Evolutionary conservation across 31 red algal genomes (phyloP).

Genomic region (Porphyra umbilicalis): DNA sequence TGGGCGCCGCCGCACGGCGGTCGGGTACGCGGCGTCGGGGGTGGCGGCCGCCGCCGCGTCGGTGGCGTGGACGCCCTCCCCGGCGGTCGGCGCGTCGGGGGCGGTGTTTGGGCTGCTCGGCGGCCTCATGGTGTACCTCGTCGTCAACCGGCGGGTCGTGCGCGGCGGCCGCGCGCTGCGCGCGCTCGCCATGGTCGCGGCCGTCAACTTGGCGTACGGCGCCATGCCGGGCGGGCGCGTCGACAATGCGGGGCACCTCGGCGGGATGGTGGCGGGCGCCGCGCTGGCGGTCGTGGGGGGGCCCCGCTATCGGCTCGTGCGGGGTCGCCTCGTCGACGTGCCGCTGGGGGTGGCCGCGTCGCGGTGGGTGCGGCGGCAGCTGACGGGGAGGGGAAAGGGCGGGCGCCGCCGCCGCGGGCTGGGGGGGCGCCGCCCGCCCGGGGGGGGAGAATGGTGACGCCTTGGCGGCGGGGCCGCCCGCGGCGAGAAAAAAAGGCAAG

Average conservation of each 20-base stretch:
- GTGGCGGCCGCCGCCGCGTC: conserved; percentile 59
- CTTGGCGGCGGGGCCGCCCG: neutral
- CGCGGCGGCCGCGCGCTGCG: conserved; percentile 11
- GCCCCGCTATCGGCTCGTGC: conserved; percentile 18
- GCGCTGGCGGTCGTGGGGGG: conserved; percentile 63
- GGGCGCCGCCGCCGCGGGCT: neutral
- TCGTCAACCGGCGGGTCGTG: conserved; percentile 18
- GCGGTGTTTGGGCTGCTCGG: conserved; percentile 96
- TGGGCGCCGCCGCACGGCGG: conserved; percentile 62
- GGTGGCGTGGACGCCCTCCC: conserved; percentile 53
- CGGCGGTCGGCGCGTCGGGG: conserved; percentile 86
- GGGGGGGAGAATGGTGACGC: neutral
- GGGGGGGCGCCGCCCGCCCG: neutral
- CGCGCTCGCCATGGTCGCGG: conserved; percentile 56
- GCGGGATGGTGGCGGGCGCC: conserved; percentile 79
- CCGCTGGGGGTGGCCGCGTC: neutral
- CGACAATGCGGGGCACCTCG: conserved; percentile 95
- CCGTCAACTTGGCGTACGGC: conserved; percentile 81
- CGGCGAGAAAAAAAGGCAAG: too few relatives aligned
- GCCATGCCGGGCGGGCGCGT: conserved; percentile 70
- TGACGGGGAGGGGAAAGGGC: neutral
- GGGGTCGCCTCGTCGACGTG: conserved; percentile 5
- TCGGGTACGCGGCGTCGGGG: conserved; percentile 72
- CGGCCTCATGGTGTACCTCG: conserved; percentile 58
- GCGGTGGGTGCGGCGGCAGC: neutral